phyloP scores from a whole-genome alignment of 2,329 filamentous ascomycete genomes.

The Fusarium haematococcum region DNA sequence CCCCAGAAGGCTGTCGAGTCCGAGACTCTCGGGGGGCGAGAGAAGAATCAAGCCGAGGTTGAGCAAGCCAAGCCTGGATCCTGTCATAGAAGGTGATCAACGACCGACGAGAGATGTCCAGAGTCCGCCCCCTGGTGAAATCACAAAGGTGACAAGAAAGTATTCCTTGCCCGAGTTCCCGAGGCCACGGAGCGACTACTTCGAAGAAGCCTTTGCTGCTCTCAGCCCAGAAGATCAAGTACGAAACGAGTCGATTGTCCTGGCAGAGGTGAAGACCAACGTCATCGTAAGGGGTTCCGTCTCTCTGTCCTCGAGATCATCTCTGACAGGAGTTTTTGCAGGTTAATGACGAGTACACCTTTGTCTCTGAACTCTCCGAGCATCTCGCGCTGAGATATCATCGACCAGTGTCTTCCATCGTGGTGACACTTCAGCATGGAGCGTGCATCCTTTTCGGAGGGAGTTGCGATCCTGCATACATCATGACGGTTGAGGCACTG shows the following conservation, averaged over 20 bases:
- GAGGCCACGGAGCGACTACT: slow-evolving; percentile 50
- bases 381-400: slow-evolving; percentile 81
- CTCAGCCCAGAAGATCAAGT: slow-evolving; percentile 57
- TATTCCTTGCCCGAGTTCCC: slow-evolving; percentile 35
- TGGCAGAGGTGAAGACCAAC: slow-evolving; percentile 61
- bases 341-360: slow-evolving; percentile 80
- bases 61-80: slow-evolving; percentile 41
- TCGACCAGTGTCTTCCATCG: slow-evolving; percentile 77
- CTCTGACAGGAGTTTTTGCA: slow-evolving; percentile 48
- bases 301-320: neutral
- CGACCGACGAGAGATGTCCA: slow-evolving; percentile 30
- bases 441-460: slow-evolving; percentile 80
- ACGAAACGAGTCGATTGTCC: slow-evolving; percentile 66
- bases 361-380: slow-evolving; percentile 79
- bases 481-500: slow-evolving; percentile 78
- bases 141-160: slow-evolving; percentile 26
- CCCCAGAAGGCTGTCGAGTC: neutral
- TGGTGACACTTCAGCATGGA: slow-evolving; percentile 81
- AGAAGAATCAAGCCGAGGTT: slow-evolving; percentile 33
- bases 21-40: slow-evolving; percentile 26
- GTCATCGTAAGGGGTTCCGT: slow-evolving; percentile 41
- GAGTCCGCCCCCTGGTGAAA: slow-evolving; percentile 24
- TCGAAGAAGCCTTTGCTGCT: slow-evolving; percentile 58
- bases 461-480: slow-evolving; percentile 83
- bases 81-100: slow-evolving; percentile 47